Percentiles rank a stretch among this genome's conserved stretches.
phyloP scores from a whole-genome alignment of 73 alveolate genomes.

The Stentor coeruleus region DNA sequence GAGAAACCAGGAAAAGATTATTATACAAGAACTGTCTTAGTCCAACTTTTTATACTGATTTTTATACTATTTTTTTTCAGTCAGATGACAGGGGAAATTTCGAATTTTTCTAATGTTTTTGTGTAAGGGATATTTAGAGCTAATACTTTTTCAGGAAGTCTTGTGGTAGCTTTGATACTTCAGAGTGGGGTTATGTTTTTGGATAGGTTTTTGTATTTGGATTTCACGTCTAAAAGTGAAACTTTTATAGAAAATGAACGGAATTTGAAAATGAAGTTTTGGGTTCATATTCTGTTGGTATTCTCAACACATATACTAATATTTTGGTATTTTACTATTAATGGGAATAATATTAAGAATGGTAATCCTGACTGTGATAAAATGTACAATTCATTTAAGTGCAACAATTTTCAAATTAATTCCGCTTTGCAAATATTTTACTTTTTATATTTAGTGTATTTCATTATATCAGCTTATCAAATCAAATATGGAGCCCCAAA shows the following conservation, averaged over 20 bases:
- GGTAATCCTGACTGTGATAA: neutral
- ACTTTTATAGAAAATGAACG: neutral
- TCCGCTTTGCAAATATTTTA: conserved; percentile 5
- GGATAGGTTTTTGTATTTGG: neutral
- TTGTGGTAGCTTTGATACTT: conserved; percentile 4
- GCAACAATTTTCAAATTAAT: conserved; percentile 21
- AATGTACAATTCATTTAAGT: neutral
- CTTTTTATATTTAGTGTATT: conserved; percentile 1
- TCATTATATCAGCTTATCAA: neutral
- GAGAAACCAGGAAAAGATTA: conserved; percentile 14
- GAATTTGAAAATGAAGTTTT: neutral
- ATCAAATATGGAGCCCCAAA: neutral
- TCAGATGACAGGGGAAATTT: neutral
- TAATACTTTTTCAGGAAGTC: conserved; percentile 7
- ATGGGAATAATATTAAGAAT: neutral
- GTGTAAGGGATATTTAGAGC: conserved; percentile 8
- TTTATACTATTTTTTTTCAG: neutral
- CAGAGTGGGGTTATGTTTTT: conserved; percentile 11
- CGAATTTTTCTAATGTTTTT: neutral
- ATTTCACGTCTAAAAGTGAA: neutral
- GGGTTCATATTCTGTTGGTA: neutral
- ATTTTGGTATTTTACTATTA: conserved; percentile 11
- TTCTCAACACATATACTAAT: neutral
- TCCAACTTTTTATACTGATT: neutral
- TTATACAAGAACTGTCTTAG: neutral